A percentile compares a stretch with the other conserved stretches of the same genome.
Conservation (phyloP, 225 moss, liverwort and hornwort genomes). For the Sphagnum tenellum region DNA sequence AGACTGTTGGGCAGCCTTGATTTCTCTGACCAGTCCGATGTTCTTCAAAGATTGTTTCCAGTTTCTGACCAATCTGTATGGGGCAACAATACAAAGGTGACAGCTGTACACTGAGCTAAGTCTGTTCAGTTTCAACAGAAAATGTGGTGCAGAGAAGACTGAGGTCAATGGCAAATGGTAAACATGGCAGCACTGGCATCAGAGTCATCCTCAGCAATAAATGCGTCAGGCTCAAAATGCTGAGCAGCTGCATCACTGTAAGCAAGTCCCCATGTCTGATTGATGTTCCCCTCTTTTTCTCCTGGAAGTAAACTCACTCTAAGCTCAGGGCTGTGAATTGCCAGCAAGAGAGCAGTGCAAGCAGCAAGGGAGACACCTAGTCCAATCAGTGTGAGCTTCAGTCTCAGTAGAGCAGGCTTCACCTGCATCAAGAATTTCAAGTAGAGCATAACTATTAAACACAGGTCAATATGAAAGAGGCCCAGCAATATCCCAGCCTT, state of each 20-base stretch:
- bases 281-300: conserved; percentile 16
- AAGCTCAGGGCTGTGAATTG: conserved; percentile 51
- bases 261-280: conserved; percentile 18
- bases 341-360: conserved; percentile 52
- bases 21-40: too few relatives aligned
- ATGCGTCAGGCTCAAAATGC: conserved; percentile 53
- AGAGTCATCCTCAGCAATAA: conserved; percentile 30
- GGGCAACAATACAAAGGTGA: too few relatives aligned
- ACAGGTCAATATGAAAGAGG: too few relatives aligned
- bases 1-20: too few relatives aligned
- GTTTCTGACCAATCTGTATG: too few relatives aligned
- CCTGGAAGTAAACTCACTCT: conserved; percentile 5
- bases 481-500: too few relatives aligned
- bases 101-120: too few relatives aligned
- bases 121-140: too few relatives aligned
- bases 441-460: too few relatives aligned
- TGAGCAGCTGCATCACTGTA: conserved; percentile 44
- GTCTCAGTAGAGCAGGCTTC: conserved; percentile 77
- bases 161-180: conserved; percentile 25
- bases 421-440: conserved; percentile 35
- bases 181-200: conserved; percentile 26
- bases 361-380: conserved; percentile 62
- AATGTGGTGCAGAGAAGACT: too few relatives aligned
- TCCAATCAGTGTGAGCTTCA: conserved; percentile 70
- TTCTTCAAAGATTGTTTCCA: too few relatives aligned